These are phyloP conservation scores for Linnemannia hyalina DNA, from an alignment of 192 early-diverging fungal species.

Conservation along the genomic window DNA sequence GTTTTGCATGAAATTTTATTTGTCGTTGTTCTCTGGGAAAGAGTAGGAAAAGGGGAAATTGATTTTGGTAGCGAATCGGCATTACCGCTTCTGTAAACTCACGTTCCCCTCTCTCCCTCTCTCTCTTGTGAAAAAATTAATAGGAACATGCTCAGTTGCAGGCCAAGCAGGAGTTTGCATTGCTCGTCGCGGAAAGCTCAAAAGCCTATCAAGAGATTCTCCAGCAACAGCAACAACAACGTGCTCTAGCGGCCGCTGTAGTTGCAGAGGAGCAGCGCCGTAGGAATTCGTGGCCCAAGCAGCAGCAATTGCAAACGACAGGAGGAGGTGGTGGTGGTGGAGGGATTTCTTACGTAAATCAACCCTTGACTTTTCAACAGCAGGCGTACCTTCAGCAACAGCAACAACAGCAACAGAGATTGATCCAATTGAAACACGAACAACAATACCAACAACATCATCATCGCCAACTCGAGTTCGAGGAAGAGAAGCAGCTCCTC, in stretches of 20 bases:
- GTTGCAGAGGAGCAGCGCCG: neutral
- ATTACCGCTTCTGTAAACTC: neutral
- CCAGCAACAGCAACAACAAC: constrained; percentile 1
- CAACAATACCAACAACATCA: neutral
- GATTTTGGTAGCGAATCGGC: neutral
- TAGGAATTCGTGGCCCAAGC: constrained; percentile 34
- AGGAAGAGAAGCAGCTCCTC: constrained; percentile 13
- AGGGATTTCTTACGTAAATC: neutral
- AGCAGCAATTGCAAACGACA: neutral
- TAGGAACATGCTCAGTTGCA: constrained; percentile 27
- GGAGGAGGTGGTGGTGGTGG: neutral
- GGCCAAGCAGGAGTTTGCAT: constrained; percentile 23
- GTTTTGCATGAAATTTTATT: neutral
- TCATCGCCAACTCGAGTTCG: neutral
- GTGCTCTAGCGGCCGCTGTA: neutral
- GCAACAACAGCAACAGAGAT: neutral
- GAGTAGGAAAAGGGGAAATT: neutral
- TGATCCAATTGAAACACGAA: constrained; percentile 8
- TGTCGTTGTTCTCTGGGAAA: neutral
- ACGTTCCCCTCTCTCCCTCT: too few species aligned
- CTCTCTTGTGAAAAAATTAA: neutral
- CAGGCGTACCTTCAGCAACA: neutral
- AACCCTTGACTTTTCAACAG: neutral
- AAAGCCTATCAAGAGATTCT: constrained; percentile 16
- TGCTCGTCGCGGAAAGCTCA: constrained; percentile 23